phyloP scores from a whole-genome alignment of 2,329 filamentous ascomycete genomes.

The Teratosphaeria pseudoeucalypti region DNA sequence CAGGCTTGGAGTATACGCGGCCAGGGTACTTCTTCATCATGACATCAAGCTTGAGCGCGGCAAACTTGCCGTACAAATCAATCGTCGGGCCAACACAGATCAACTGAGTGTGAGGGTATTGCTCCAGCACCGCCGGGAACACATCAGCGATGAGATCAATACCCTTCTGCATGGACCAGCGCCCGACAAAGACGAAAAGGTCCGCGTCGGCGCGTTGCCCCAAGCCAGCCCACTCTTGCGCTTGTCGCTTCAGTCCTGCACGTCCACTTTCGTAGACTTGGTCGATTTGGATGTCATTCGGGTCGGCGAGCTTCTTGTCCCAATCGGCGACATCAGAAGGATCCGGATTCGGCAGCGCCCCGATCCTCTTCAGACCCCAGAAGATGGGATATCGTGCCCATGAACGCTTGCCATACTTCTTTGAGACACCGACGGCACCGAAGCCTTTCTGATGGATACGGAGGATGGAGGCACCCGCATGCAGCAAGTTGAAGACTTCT shows the following conservation, averaged over 20 bases:
- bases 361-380: slow-evolving; percentile 55
- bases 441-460: slow-evolving; percentile 58
- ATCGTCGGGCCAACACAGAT: slow-evolving; percentile 56
- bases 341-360: slow-evolving; percentile 55
- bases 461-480: slow-evolving; percentile 56
- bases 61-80: slow-evolving; percentile 58
- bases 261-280: slow-evolving; percentile 44
- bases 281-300: slow-evolving; percentile 44
- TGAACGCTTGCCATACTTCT: slow-evolving; percentile 57
- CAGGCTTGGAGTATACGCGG: slow-evolving; percentile 56
- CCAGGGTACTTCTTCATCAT: slow-evolving; percentile 58
- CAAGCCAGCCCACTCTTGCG: slow-evolving; percentile 58
- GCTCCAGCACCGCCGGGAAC: slow-evolving; percentile 52
- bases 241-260: slow-evolving; percentile 47
- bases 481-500: slow-evolving; percentile 58
- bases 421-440: slow-evolving; percentile 57
- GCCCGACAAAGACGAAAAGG: slow-evolving; percentile 57
- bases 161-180: slow-evolving; percentile 61
- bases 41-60: slow-evolving; percentile 52
- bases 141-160: slow-evolving; percentile 59
- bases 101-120: slow-evolving; percentile 49
- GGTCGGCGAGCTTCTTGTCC: slow-evolving; percentile 43
- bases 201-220: slow-evolving; percentile 52
- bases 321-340: slow-evolving; percentile 54
- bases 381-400: slow-evolving; percentile 60